phyloP scores from a whole-genome alignment of 2,329 filamentous ascomycete genomes.

The Alternaria burnsii region DNA sequence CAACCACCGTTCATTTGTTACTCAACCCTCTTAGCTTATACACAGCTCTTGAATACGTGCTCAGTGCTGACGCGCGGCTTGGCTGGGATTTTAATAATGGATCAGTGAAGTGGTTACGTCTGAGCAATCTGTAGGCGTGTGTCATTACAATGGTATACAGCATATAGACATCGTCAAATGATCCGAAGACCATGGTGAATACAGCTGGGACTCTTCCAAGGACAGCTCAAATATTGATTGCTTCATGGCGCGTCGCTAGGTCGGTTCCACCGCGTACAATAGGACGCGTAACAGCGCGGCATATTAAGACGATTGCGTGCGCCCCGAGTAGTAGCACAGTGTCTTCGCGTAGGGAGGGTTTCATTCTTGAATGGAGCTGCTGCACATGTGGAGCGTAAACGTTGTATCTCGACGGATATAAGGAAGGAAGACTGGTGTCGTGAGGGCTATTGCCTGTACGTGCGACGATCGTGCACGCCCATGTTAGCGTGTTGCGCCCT shows the following conservation, averaged over 20 bases:
- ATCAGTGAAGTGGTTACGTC: not conserved
- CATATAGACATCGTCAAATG: not conserved
- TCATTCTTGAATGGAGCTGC: too few relatives aligned
- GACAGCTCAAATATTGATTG: not conserved
- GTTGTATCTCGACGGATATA: too few relatives aligned
- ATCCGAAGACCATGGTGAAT: not conserved
- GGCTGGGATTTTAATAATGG: not conserved
- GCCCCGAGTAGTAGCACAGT: not conserved
- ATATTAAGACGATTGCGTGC: not conserved
- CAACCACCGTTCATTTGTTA: not conserved
- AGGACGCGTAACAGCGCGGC: not conserved
- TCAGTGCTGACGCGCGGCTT: not conserved
- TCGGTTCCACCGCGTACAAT: not conserved
- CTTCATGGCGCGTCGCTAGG: not conserved
- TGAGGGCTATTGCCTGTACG: too few relatives aligned
- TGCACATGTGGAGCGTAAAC: too few relatives aligned
- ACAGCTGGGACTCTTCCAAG: fast-evolving
- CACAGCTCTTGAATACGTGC: not conserved
- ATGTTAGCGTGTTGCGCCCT: too few relatives aligned
- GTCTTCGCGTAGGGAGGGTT: too few relatives aligned
- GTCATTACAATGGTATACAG: not conserved
- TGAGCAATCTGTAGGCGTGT: not conserved
- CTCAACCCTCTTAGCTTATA: not conserved
- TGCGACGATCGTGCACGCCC: too few relatives aligned
- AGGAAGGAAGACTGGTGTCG: too few relatives aligned